Percentiles rank a stretch among this genome's conserved stretches.
phyloP scores from a whole-genome alignment of 768 basidiomycete genomes.

The Hydnomerulius pinastri region DNA sequence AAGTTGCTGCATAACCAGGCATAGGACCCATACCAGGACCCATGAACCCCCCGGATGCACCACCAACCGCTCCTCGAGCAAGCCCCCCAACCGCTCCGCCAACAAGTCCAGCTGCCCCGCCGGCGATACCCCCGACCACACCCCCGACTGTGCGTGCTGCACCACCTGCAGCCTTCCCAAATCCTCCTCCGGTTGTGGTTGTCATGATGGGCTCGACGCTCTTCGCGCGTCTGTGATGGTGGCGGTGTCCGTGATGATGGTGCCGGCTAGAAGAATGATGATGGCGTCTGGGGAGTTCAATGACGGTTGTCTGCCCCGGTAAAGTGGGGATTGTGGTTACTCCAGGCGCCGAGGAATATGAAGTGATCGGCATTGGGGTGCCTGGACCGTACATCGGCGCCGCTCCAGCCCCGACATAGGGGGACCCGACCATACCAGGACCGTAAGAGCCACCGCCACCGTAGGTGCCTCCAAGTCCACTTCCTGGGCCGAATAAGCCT shows the following conservation, averaged over 20 bases:
- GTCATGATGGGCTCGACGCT: constrained; percentile 4
- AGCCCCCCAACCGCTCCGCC: constrained; percentile 6
- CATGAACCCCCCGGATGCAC: background rate
- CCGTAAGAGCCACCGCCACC: background rate
- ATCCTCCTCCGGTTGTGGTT: background rate
- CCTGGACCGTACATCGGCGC: background rate
- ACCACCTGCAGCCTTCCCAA: background rate
- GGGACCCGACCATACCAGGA: background rate
- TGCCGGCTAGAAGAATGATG: background rate
- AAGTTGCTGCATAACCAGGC: background rate
- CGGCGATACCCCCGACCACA: background rate
- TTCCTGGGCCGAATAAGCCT: background rate
- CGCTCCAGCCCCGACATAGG: background rate
- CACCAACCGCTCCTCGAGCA: background rate
- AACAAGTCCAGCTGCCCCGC: constrained; percentile 2
- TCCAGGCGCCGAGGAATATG: background rate
- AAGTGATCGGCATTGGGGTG: background rate
- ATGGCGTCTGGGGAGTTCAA: constrained; percentile 4
- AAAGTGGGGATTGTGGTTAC: background rate
- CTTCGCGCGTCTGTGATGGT: background rate
- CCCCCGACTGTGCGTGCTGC: background rate
- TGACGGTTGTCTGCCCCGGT: constrained; percentile 7
- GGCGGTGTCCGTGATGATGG: background rate
- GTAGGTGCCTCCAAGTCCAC: too few relatives aligned
- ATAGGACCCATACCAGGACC: background rate